These are phyloP conservation scores for Skeletonema grethae DNA, from an alignment of 108 stramenopile genomes.

Conservation along the genomic window DNA sequence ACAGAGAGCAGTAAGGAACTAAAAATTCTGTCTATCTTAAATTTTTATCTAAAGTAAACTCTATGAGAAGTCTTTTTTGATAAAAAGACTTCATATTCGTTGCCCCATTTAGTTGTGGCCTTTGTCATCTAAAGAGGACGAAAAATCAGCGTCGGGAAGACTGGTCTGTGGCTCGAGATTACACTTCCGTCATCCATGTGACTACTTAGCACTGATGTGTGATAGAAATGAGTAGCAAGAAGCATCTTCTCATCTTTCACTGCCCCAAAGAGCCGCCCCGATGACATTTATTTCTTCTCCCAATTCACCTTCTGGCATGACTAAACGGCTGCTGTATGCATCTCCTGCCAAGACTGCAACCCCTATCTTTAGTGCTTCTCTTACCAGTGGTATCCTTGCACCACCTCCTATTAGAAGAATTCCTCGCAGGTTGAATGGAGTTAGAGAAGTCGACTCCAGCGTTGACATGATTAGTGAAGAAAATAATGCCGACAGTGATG, in stretches of 20 bases:
- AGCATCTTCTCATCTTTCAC: not conserved
- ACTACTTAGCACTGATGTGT: no score
- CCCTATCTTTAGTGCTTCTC: slow-evolving; percentile 34
- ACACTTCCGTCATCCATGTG: no score
- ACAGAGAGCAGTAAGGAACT: no score
- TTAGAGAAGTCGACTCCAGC: slow-evolving; percentile 52
- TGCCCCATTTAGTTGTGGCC: no score
- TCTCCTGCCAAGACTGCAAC: slow-evolving; percentile 37
- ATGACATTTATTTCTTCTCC: slow-evolving; percentile 35
- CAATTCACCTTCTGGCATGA: slow-evolving; percentile 48
- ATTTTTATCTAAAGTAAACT: no score
- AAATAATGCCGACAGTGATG: slow-evolving; percentile 51
- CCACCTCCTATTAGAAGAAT: slow-evolving; percentile 70
- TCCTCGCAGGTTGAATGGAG: slow-evolving; percentile 54
- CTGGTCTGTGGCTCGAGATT: no score
- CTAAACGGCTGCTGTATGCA: slow-evolving; percentile 7
- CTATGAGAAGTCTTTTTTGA: no score
- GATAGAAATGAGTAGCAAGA: no score
- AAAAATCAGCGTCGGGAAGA: no score
- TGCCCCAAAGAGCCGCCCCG: slow-evolving; percentile 43
- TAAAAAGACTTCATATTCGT: no score
- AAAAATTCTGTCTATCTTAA: no score
- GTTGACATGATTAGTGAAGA: slow-evolving; percentile 62
- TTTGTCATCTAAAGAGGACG: no score
- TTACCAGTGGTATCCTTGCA: slow-evolving; percentile 8